These are phyloP conservation scores for Picochlorum sp. DNA, from an alignment of 139 green algal genomes.

Conservation along the genomic window DNA sequence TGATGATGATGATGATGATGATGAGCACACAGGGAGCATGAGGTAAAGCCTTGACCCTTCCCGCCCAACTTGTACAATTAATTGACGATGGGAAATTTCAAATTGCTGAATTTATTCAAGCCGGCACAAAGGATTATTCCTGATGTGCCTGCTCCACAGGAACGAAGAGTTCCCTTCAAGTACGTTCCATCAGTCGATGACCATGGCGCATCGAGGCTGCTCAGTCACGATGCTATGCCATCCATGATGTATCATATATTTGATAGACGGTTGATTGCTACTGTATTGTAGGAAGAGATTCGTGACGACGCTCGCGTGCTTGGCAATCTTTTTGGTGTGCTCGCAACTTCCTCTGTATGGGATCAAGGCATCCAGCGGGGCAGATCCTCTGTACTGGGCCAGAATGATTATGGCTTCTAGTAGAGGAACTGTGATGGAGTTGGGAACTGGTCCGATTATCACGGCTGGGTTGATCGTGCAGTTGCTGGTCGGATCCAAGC, in stretches of 20 bases:
- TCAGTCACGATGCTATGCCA: no score
- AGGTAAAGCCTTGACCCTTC: not conserved
- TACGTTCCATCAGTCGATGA: not conserved
- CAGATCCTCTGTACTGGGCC: conserved; percentile 97
- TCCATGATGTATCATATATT: not conserved
- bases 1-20: no score
- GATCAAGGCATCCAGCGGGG: conserved; percentile 77
- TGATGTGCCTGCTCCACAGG: conserved; percentile 40
- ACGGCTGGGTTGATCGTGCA: conserved; percentile 96
- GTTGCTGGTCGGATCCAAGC: conserved; percentile 92
- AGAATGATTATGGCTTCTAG: conserved; percentile 97
- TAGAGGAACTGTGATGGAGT: conserved; percentile 94
- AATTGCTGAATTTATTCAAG: conserved; percentile 50
- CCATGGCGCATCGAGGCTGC: no score
- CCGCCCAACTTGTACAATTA: not conserved
- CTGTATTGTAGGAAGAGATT: conserved; percentile 74
- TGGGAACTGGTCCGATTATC: conserved; percentile 95
- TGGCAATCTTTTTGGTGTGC: conserved; percentile 98
- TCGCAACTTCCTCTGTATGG: conserved; percentile 96
- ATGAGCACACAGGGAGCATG: no score
- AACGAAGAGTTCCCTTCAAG: conserved; percentile 25
- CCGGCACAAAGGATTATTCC: conserved; percentile 51
- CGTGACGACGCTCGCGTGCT: conserved; percentile 84
- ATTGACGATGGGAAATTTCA: conserved; percentile 32
- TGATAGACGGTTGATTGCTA: conserved; percentile 6